Evolutionary conservation across 345 rosid species (phyloP), one percentile per base, ranked within the genome.

Genomic region (Eucalyptus melliodora): DNA sequence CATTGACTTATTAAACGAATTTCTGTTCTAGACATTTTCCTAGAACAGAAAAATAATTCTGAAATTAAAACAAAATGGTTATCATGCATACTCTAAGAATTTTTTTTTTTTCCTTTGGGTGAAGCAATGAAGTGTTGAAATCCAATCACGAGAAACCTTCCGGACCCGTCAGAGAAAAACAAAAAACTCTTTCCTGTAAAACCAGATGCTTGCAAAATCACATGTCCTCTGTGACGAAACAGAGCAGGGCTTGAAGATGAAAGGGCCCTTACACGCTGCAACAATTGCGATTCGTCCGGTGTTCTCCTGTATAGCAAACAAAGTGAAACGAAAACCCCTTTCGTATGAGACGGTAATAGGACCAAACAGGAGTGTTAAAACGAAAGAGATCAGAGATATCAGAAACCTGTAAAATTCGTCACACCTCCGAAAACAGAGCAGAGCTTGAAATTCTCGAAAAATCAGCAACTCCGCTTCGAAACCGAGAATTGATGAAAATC

Each of bases 1-100:
- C 9, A 53, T 53, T 19, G 4, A 53, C 24, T 53, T 53, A 53
- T 53, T 7, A 53, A 19, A 53, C 0, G 11, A 53, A 53, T 53
- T 53, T 19, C 0, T 3, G 0, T 8, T 53, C 0, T 0, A 2
- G 10, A 53, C 24, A 19, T 53, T 53, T 53, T 53, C 56, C 1
- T 53, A 19, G 0, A 53, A 19, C 0, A 53, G 0, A 53, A 53
- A 53, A 53, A 53, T 53, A 53, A 3, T 53, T 53, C 0, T 19
- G 1, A 1, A 53, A 53, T 42, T 5, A 0, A 42, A 42, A 42
- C 42, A 42, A 1, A 42, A 42, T 42, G 7, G 2, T 42, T 42
- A 42, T 42, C 4, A 40, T 40, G 42, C 5, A 5, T 40, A 40
- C 42, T 40, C 5, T 40, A 40, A 40, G 42, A 40, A 1, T 40